These are phyloP conservation scores for Phytopythium cucurbitacearum DNA, from an alignment of 352 stramenopile genomes.

Conservation along the genomic window DNA sequence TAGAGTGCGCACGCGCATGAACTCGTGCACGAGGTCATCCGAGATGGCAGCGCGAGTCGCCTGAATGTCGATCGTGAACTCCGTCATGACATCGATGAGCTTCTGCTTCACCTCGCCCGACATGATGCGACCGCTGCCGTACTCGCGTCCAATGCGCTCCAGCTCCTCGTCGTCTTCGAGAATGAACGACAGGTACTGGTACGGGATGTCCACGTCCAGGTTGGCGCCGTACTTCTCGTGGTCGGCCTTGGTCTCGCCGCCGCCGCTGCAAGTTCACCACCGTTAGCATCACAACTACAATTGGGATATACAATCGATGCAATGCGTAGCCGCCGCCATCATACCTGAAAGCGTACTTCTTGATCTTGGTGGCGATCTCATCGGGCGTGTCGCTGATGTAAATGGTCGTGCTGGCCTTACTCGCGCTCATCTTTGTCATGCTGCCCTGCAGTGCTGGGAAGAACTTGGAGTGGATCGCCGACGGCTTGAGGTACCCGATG, in stretches of 20 bases:
- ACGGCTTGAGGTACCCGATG: constrained; percentile 94
- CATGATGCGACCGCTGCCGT: constrained; percentile 94
- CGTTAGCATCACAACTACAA: constrained; percentile 76
- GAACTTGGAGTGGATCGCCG: constrained; percentile 99
- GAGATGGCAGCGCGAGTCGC: constrained; percentile 91
- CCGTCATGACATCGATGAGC: constrained; percentile 92
- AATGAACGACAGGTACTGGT: constrained; percentile 99
- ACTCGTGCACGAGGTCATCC: constrained; percentile 94
- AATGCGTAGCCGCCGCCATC: constrained; percentile 2
- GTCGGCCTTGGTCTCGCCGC: constrained; percentile 97
- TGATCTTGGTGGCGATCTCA: constrained; percentile 92
- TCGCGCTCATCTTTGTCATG: constrained; percentile 99
- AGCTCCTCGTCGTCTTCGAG: constrained; percentile 98
- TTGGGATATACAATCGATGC: constrained; percentile 11
- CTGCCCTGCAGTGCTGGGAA: constrained; percentile 98
- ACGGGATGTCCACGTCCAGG: constrained; percentile 97
- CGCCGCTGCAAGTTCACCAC: constrained; percentile 82
- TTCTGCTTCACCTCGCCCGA: constrained; percentile 98
- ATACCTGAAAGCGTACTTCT: constrained; percentile 86
- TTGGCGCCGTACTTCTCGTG: constrained; percentile 98
- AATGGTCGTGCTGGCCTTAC: constrained; percentile 95
- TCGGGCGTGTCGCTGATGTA: constrained; percentile 98
- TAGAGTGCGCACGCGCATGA: constrained; percentile 93
- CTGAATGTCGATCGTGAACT: constrained; percentile 95
- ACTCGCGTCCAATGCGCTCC: constrained; percentile 91